Base-by-base conservation (phyloP, 257 asterid species). In the Solanum corneliomulleri region DNA sequence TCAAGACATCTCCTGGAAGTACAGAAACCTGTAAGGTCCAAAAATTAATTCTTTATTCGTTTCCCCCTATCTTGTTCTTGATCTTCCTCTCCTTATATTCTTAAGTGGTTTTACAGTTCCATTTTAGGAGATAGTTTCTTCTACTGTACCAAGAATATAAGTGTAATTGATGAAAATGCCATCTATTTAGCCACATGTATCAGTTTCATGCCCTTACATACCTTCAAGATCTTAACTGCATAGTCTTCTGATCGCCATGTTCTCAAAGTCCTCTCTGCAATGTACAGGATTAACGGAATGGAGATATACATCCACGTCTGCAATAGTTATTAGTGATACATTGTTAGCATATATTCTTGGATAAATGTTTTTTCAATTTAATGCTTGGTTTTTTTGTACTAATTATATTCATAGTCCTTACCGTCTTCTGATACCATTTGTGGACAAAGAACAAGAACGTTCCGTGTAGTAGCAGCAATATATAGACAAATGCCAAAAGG, bases 291-390 rank as follows among this genome's bases (percentile, higher is more conserved):
- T 66, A 95, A 88, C 21, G 99, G 99, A 86, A 94, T 74, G 9
- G 95, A 92, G 85, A 95, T 93, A 83, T 96, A 96, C 98, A 94
- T 96, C 99, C 99, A 96, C 42, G 96, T 95, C 99, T 96, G 98
- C 82, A 11, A 77, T 87, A 87, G 27, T 45, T 45, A 78, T 86
- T 31, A 45, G 81, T 13, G 27, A 62, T n/a, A 69, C 12, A 58
- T 89, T 75, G 35, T 66, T 16, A 29, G 42, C 84, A 44, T 78
- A 78, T 78, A 16, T 45, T 78, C 66, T 25, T 77, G 15, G 84
- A 78, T 44, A 45, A 78, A 78, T 15, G 25, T 31, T 42, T 68
- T 27, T 20, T 25, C 35, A 18, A 14, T 29, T 74, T 20, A 23
- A 78, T 45, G 84, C 62, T 18, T 18, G 7, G 23, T 85, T 2